Conservation (phyloP, 192 early-diverging fungal species). For the Podila epigama region DNA sequence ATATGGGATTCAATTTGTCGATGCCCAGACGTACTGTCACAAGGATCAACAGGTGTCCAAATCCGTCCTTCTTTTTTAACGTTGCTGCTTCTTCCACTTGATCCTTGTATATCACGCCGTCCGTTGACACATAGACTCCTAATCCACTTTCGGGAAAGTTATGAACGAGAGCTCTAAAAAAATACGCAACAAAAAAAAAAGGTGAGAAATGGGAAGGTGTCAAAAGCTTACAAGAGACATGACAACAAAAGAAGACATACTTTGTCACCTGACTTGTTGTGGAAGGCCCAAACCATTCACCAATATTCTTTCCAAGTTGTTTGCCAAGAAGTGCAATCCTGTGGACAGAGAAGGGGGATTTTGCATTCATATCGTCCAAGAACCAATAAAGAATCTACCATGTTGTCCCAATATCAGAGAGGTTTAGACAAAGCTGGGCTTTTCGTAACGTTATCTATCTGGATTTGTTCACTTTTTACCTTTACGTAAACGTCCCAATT, state of each 20-base stretch:
- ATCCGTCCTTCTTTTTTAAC: constrained; percentile 51
- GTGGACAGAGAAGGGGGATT: constrained; percentile 91
- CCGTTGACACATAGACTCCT: constrained; percentile 78
- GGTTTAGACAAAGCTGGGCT: not conserved
- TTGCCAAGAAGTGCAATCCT: constrained; percentile 84
- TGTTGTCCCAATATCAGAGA: not conserved
- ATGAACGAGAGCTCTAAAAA: constrained; percentile 63
- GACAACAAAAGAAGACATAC: constrained; percentile 54
- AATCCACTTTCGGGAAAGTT: constrained; percentile 66
- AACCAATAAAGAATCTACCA: constrained; percentile 78
- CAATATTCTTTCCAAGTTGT: constrained; percentile 88
- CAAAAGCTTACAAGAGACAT: constrained; percentile 1
- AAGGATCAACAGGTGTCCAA: constrained; percentile 81
- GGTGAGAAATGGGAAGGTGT: not conserved
- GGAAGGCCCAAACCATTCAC: constrained; percentile 97
- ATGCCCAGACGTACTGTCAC: constrained; percentile 91
- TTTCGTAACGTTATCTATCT: constrained; percentile 13
- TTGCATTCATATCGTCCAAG: constrained; percentile 73
- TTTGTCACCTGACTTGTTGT: constrained; percentile 84
- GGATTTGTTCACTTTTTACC: no score
- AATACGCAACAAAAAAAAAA: not conserved
- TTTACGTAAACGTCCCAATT: constrained; percentile 55
- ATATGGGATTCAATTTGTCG: constrained; percentile 87
- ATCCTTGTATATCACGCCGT: constrained; percentile 82
- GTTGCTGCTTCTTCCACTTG: constrained; percentile 65